Percentiles rank a stretch among this genome's conserved stretches.
phyloP scores from a whole-genome alignment of 768 basidiomycete genomes.

The Rhizopogon vulgaris region DNA sequence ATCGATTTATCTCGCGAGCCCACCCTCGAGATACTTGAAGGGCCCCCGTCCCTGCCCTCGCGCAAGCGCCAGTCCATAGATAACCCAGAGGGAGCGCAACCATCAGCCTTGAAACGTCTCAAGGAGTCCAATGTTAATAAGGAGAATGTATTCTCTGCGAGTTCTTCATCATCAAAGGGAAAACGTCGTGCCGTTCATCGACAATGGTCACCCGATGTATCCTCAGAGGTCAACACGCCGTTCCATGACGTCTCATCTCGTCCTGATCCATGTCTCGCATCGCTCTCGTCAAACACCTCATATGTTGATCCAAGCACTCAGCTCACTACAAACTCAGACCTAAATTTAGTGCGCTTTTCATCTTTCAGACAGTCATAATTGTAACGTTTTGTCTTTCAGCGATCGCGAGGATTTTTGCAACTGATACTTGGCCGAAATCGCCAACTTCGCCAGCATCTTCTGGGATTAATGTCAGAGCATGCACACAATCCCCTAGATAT shows the following conservation, averaged over 20 bases:
- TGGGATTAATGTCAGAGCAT: background rate
- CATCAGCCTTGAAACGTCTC: constrained; percentile 25
- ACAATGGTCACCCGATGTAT: constrained; percentile 12
- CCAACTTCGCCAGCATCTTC: background rate
- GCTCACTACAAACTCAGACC: background rate
- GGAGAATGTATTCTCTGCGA: constrained; percentile 16
- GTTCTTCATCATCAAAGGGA: constrained; percentile 4
- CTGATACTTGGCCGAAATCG: background rate
- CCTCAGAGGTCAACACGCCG: constrained; percentile 17
- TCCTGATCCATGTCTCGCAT: constrained; percentile 11
- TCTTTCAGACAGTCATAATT: background rate
- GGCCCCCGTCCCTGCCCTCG: constrained; percentile 12
- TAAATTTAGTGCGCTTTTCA: background rate
- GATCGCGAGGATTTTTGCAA: background rate
- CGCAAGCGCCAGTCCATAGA: constrained; percentile 28
- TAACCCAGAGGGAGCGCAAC: constrained; percentile 3
- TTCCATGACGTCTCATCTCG: constrained; percentile 1
- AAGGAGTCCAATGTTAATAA: constrained; percentile 17
- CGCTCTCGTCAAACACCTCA: background rate
- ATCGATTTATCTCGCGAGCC: constrained; percentile 13
- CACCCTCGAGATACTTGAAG: constrained; percentile 3
- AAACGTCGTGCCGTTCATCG: constrained; percentile 4
- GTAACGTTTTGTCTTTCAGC: background rate
- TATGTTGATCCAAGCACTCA: background rate
- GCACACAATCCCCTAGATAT: background rate